Evolutionary conservation across 2,329 filamentous ascomycete species (phyloP).

Genomic region (Didymella pomorum): DNA sequence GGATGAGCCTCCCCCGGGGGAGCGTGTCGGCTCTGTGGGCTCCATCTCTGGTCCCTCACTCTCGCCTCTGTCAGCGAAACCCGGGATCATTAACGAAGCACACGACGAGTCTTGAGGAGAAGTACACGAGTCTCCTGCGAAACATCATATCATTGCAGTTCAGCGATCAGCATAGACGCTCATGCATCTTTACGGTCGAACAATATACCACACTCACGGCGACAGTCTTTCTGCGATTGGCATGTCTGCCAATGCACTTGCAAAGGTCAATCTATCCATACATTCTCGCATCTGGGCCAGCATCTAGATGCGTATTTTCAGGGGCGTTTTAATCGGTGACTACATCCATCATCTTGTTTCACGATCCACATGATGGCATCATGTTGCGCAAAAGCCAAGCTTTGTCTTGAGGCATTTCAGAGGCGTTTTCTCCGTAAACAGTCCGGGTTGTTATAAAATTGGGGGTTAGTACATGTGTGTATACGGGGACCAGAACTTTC

Average conservation of each 20-base stretch:
- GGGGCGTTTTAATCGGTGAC: constrained; percentile 9
- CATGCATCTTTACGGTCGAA: constrained; percentile 7
- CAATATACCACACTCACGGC: constrained; percentile 4
- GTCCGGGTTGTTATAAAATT: not conserved
- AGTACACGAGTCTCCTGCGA: constrained; percentile 32
- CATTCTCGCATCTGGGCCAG: constrained; percentile 6
- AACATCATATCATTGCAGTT: constrained; percentile 32
- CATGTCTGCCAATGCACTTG: not conserved
- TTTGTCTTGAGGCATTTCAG: constrained; percentile 15
- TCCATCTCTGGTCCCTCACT: constrained; percentile 42
- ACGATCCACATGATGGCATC: constrained; percentile 15
- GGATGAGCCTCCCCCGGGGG: constrained; percentile 73
- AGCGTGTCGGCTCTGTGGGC: constrained; percentile 43
- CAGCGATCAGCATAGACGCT: constrained; percentile 13
- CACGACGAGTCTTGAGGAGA: constrained; percentile 48
- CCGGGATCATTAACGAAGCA: constrained; percentile 50
- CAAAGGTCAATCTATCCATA: constrained; percentile 7
- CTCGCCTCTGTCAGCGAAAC: constrained; percentile 44
- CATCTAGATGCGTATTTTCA: constrained; percentile 13
- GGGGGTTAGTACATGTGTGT: constrained; percentile 13
- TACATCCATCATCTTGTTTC: constrained; percentile 3
- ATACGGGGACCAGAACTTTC: constrained; percentile 9
- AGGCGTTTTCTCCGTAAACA: constrained; percentile 11
- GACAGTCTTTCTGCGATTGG: not conserved
- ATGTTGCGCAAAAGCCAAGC: constrained; percentile 9